Evolutionary conservation across 495 filamentous ascomycete genomes (phyloP).

Genomic region (Paragyromitra xinjiangensis): DNA sequence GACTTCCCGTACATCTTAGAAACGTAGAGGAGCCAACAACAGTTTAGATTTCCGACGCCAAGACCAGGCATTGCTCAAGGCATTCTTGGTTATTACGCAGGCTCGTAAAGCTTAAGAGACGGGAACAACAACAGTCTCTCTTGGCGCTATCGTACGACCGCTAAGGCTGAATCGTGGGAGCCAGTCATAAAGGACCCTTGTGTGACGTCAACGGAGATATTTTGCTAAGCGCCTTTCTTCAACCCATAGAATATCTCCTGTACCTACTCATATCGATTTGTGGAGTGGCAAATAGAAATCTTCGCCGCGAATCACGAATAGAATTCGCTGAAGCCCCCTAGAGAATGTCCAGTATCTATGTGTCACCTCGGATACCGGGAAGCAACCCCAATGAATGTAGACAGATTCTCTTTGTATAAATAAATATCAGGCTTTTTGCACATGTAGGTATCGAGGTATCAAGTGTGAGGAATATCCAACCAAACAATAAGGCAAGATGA

Average conservation of each 20-base stretch:
- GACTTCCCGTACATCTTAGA: background rate
- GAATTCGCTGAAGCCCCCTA: background rate
- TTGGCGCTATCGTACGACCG: background rate
- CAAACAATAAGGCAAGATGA: too few relatives aligned
- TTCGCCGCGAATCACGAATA: background rate
- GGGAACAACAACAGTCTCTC: background rate
- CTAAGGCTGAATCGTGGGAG: constrained; percentile 1
- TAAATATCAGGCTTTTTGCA: too few relatives aligned
- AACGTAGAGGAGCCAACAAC: background rate
- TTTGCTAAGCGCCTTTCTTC: background rate
- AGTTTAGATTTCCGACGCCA: background rate
- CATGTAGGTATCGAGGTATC: too few relatives aligned
- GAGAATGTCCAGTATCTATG: background rate
- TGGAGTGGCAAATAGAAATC: too few relatives aligned
- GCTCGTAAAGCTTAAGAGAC: background rate
- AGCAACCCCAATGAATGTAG: background rate
- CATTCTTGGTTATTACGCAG: background rate
- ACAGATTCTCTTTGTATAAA: background rate
- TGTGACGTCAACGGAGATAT: background rate
- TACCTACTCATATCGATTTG: too few relatives aligned
- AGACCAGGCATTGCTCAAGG: constrained; percentile 17
- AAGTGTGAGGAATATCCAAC: too few relatives aligned
- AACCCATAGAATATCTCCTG: too few relatives aligned
- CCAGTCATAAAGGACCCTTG: background rate
- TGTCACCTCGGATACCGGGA: background rate